Percentiles rank a stretch among this genome's conserved stretches.
Conservation (phyloP, 768 basidiomycete genomes). For the Ramaria rubella region DNA sequence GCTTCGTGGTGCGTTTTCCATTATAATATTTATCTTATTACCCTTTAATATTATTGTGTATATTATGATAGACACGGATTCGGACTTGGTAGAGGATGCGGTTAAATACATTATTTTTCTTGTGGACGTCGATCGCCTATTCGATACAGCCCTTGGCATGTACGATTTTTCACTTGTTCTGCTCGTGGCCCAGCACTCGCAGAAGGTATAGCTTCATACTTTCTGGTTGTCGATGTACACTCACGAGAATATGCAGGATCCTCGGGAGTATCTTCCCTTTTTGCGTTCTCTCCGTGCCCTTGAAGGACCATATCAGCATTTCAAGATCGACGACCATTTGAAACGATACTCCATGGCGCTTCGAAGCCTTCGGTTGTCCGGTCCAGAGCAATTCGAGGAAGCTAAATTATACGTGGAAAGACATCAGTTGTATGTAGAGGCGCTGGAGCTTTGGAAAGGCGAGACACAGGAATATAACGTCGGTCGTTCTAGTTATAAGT, state of each 20-base stretch:
- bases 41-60: neutral
- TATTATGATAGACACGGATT: slow-evolving; percentile 42
- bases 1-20: slow-evolving; percentile 55
- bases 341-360: slow-evolving; percentile 71
- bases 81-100: slow-evolving; percentile 85
- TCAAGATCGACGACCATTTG: slow-evolving; percentile 90
- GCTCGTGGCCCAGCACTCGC: slow-evolving; percentile 94
- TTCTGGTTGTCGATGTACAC: slow-evolving; percentile 8
- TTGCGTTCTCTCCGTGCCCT: slow-evolving; percentile 79
- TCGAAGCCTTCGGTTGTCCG: slow-evolving; percentile 64
- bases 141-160: slow-evolving; percentile 95
- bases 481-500: slow-evolving; percentile 5
- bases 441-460: slow-evolving; percentile 66
- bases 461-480: slow-evolving; percentile 57
- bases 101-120: slow-evolving; percentile 99
- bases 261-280: slow-evolving; percentile 96
- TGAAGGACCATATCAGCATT: slow-evolving; percentile 77
- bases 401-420: slow-evolving; percentile 72
- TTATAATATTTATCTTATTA: neutral
- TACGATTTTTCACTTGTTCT: slow-evolving; percentile 96
- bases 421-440: slow-evolving; percentile 68
- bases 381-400: slow-evolving; percentile 67
- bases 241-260: slow-evolving; percentile 59
- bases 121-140: slow-evolving; percentile 84
- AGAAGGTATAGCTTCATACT: slow-evolving; percentile 56